Evolutionary conservation across 208 protist genomes (phyloP), one percentile per base, ranked within the genome.

Genomic region (Trypanosoma avium): DNA sequence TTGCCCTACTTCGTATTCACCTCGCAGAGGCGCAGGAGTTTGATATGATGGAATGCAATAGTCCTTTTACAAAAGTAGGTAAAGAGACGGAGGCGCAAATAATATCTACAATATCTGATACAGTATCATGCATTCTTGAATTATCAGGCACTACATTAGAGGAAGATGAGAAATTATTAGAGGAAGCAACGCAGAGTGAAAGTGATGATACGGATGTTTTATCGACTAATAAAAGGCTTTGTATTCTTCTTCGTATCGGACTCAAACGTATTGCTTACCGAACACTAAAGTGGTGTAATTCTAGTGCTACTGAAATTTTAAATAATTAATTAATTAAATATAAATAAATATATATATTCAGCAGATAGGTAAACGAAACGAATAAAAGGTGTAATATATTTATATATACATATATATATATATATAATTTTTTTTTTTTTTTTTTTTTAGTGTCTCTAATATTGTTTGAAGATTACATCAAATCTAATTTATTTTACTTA

Each of bases 1-100:
- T 78, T 19, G 91, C 88, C 6, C 77, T 93, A 15, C 66, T 96
- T 45, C 88, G 88, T 5, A 61, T 96, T 12, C 70, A 85, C 43
- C 55, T 94, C n/a, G 87, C 88, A 15, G 54, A 86, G 52, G 81
- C 71, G 5, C 71, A 82, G 17, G 87, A 96, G 69, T 89, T 96
- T 48, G 65, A 47, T 13, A 30, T 21, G 24, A 83, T 96, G 77
- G 85, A 92, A 60, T 32, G 32, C 2, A 57, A 82, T 30, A 67
- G 84, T 32, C 86, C 88, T 26, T 94, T 94, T 36, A 26, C 27
- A 9, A 9, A 59, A 10, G 65, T 93, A 15, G 82, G 85, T 3
- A 49, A 40, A 17, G 29, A 43, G 22, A 93, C 88, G 13, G 87
- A 96, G 75, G 19, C 30, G n/a, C 54, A 55, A 3, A 64, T 96